These are phyloP conservation scores for Tulasnella sp. DNA, from an alignment of 768 basidiomycete species.

Conservation along the genomic window DNA sequence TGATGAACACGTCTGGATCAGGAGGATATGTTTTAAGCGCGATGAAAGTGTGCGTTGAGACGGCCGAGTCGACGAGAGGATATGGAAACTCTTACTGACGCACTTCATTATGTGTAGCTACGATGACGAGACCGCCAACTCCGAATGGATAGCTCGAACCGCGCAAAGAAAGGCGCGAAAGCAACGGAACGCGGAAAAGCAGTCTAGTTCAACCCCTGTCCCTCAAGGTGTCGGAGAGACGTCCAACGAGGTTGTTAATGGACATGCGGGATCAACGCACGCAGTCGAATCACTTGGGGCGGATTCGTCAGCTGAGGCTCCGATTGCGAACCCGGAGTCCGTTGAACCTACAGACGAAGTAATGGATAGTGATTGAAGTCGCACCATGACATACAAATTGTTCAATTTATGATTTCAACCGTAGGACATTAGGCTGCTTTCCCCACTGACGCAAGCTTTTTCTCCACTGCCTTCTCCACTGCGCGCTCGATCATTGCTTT, in stretches of 20 bases:
- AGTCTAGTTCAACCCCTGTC: neutral
- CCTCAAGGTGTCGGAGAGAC: neutral
- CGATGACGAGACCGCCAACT: constrained; percentile 1
- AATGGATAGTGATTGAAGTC: neutral
- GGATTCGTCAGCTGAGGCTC: neutral
- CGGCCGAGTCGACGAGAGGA: neutral
- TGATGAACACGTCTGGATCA: constrained; percentile 81
- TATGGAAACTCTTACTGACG: neutral
- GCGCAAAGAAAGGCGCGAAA: neutral
- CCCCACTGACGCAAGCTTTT: neutral
- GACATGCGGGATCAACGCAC: neutral
- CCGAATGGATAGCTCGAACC: neutral
- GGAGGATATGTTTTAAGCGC: constrained; percentile 83
- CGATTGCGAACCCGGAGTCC: neutral
- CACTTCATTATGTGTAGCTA: neutral
- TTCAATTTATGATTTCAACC: neutral
- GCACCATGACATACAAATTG: neutral
- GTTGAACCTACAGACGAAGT: neutral
- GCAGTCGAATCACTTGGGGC: neutral
- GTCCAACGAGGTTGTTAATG: neutral
- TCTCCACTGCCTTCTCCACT: constrained; percentile 24
- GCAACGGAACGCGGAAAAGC: neutral
- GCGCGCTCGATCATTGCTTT: constrained; percentile 26
- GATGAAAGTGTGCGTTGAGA: constrained; percentile 60
- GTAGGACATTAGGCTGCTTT: neutral